Percentiles rank a stretch among this genome's conserved stretches.
Conservation (phyloP, 345 rosid genomes). For the Dipteronia sinensis region DNA sequence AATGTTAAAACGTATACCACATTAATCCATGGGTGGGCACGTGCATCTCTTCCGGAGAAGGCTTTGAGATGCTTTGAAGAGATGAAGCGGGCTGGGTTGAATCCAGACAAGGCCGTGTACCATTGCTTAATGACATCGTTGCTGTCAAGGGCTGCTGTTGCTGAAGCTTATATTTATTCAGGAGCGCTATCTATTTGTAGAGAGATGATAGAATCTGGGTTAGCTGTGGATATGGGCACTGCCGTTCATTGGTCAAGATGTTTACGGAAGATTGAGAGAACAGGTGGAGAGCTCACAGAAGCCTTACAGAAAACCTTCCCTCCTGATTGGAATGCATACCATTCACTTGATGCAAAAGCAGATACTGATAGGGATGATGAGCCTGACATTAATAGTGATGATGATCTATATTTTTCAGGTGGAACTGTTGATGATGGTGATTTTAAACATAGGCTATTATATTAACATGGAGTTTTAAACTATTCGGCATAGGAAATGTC, state of each 20-base stretch:
- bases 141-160: conserved; percentile 75
- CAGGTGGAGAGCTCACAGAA: conserved; percentile 90
- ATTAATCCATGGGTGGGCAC: conserved; percentile 89
- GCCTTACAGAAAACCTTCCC: conserved; percentile 92
- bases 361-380: conserved; percentile 42
- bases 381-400: conserved; percentile 21
- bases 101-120: conserved; percentile 88
- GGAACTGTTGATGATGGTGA: conserved; percentile 25
- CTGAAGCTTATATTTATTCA: conserved; percentile 70
- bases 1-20: conserved; percentile 93
- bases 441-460: conserved; percentile 5
- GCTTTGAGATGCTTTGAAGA: conserved; percentile 81
- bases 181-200: conserved; percentile 59
- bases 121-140: conserved; percentile 90
- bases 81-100: conserved; percentile 73
- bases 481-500: not conserved
- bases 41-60: conserved; percentile 91
- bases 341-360: conserved; percentile 32
- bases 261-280: conserved; percentile 79
- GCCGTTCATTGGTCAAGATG: conserved; percentile 93
- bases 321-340: conserved; percentile 77
- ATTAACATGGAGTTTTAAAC: not conserved
- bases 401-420: conserved; percentile 22
- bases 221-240: conserved; percentile 91
- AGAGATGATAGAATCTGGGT: conserved; percentile 75